These are phyloP conservation scores for Nepenthes gracilis DNA, from an alignment of 148 eudicot genomes.

Conservation along the genomic window DNA sequence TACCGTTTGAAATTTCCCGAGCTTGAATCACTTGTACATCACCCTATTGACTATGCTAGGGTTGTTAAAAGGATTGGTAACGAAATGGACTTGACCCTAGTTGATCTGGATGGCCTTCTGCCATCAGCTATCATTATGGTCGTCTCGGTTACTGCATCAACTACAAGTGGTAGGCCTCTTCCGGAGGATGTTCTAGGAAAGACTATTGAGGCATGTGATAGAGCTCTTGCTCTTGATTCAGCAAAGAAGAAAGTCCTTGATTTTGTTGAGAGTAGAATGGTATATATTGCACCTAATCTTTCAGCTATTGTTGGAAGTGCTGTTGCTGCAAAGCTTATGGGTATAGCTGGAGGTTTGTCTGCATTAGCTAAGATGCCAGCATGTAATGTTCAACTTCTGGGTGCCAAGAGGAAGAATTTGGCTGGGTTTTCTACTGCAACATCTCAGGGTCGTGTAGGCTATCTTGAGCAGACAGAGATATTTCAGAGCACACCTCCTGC, in stretches of 20 bases:
- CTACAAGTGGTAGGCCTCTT: slow-evolving; percentile 94
- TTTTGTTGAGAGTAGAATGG: slow-evolving; percentile 95
- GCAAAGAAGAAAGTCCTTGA: slow-evolving; percentile 91
- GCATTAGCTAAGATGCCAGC: slow-evolving; percentile 96
- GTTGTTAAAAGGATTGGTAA: slow-evolving; percentile 92
- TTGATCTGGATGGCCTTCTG: slow-evolving; percentile 84
- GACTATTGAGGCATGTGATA: slow-evolving; percentile 90
- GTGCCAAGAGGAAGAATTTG: slow-evolving; percentile 77
- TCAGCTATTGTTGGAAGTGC: slow-evolving; percentile 96
- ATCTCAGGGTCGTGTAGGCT: slow-evolving; percentile 88
- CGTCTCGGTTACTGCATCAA: slow-evolving; percentile 93
- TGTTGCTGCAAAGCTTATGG: slow-evolving; percentile 96
- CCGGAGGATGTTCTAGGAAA: slow-evolving; percentile 74
- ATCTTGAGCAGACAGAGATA: slow-evolving; percentile 80
- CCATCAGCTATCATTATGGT: slow-evolving; percentile 99
- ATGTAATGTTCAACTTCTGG: slow-evolving; percentile 90
- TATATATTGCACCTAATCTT: slow-evolving; percentile 92
- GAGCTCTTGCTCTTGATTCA: slow-evolving; percentile 76
- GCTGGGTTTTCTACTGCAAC: slow-evolving; percentile 95
- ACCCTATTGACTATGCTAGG: slow-evolving; percentile 93
- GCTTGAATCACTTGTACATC: slow-evolving; percentile 95
- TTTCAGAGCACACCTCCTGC: slow-evolving; percentile 86
- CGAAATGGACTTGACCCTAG: slow-evolving; percentile 83
- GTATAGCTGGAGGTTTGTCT: slow-evolving; percentile 92
- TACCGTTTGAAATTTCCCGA: slow-evolving; percentile 91